phyloP scores from a whole-genome alignment of 345 rosid species.

The Balakata baccata region DNA sequence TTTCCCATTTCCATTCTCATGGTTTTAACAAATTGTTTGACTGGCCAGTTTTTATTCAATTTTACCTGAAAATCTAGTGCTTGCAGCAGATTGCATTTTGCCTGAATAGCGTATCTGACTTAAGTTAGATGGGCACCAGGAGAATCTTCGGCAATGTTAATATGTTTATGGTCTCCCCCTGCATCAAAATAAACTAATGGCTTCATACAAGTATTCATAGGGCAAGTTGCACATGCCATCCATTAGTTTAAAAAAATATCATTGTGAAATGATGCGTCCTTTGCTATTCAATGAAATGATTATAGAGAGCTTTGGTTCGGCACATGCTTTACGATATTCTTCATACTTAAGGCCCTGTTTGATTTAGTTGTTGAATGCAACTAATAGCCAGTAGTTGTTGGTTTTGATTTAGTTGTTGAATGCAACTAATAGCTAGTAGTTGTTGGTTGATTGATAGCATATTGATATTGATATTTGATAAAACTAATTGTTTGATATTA shows the following conservation, averaged over 20 bases:
- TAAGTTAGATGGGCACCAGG: background rate
- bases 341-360: no score
- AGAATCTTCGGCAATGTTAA: background rate
- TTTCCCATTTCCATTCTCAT: background rate
- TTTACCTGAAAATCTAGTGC: background rate
- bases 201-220: background rate
- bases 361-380: no score
- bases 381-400: no score
- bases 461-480: no score
- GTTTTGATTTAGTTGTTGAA: no score
- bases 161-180: background rate
- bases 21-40: background rate
- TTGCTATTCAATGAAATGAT: background rate
- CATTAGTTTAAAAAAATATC: background rate
- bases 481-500: no score
- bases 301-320: background rate
- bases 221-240: background rate
- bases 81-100: background rate
- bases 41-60: background rate
- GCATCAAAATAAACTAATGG: background rate
- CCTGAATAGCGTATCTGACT: background rate
- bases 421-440: no score
- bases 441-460: no score
- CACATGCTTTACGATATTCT: no score
- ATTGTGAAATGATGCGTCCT: background rate